Percentiles rank a stretch among this genome's conserved stretches.
Evolutionary conservation across 2,329 filamentous ascomycete species (phyloP).

Genomic region (Trichophyton rubrum): DNA sequence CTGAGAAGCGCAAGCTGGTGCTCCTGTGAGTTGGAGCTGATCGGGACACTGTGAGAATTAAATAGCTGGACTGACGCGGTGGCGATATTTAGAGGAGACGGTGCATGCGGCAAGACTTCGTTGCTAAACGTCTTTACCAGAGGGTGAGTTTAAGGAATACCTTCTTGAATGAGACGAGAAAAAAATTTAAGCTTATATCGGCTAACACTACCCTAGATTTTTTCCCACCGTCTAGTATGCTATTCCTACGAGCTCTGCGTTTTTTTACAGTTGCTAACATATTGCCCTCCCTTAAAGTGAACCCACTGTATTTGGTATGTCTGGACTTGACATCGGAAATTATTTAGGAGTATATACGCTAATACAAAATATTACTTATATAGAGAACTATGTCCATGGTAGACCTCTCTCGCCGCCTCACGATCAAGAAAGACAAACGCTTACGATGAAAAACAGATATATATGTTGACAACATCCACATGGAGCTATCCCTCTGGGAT

Average conservation of each 20-base stretch:
- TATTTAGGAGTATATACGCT: background rate
- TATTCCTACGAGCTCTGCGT: constrained; percentile 11
- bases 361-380: constrained; percentile 8
- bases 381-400: constrained; percentile 97
- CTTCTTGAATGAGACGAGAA: constrained; percentile 4
- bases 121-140: constrained; percentile 95
- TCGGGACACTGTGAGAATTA: background rate
- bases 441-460: constrained; percentile 52
- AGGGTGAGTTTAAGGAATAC: constrained; percentile 50
- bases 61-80: background rate
- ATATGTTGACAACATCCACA: constrained; percentile 93
- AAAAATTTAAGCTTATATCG: background rate
- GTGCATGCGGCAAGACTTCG: constrained; percentile 94
- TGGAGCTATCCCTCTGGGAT: constrained; percentile 96
- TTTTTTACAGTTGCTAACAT: constrained; percentile 15
- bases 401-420: constrained; percentile 17
- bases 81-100: constrained; percentile 57
- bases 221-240: constrained; percentile 89
- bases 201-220: constrained; percentile 45
- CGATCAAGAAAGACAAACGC: background rate
- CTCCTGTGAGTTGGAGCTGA: constrained; percentile 50
- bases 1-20: constrained; percentile 91
- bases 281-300: constrained; percentile 41
- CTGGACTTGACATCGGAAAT: background rate
- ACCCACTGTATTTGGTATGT: constrained; percentile 73